phyloP scores from a whole-genome alignment of 2,329 filamentous ascomycete species.

The Alternaria sp. region DNA sequence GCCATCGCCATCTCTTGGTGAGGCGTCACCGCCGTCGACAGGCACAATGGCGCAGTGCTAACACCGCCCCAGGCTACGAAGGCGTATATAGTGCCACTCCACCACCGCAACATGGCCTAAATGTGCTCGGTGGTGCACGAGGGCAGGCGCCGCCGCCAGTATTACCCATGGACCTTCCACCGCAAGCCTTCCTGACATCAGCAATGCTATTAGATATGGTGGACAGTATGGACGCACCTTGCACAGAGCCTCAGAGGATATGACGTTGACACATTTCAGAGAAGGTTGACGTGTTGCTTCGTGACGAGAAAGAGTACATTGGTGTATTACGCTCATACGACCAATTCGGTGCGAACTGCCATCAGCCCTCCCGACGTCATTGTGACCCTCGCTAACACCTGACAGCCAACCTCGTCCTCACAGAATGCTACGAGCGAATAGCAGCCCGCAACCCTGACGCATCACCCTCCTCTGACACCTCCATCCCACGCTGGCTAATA shows the following conservation, averaged over 20 bases:
- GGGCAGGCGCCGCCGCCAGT: conserved; percentile 36
- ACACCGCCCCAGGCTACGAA: conserved; percentile 43
- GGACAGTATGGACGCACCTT: conserved; percentile 71
- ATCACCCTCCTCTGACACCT: conserved; percentile 28
- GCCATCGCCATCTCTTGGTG: conserved; percentile 41
- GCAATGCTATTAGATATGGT: conserved; percentile 95
- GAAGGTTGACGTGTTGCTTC: conserved; percentile 89
- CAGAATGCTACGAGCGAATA: conserved; percentile 89
- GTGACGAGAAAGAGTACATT: conserved; percentile 92
- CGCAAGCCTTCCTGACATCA: conserved; percentile 98
- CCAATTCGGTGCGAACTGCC: conserved; percentile 77
- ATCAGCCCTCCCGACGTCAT: not conserved
- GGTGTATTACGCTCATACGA: conserved; percentile 96
- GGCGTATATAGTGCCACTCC: conserved; percentile 51
- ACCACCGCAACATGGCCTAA: conserved; percentile 61
- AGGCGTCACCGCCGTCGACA: conserved; percentile 12
- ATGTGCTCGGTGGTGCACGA: conserved; percentile 43
- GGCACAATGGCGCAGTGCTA: conserved; percentile 23
- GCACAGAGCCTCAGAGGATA: conserved; percentile 8
- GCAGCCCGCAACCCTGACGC: conserved; percentile 67
- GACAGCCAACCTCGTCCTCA: conserved; percentile 90
- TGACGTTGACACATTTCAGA: conserved; percentile 64
- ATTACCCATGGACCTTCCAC: conserved; percentile 65
- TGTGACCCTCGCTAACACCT: conserved; percentile 18
- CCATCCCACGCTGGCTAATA: conserved; percentile 65